Base-by-base conservation (phyloP, 2,329 filamentous ascomycete genomes). In the Aspergillus udagawae region DNA sequence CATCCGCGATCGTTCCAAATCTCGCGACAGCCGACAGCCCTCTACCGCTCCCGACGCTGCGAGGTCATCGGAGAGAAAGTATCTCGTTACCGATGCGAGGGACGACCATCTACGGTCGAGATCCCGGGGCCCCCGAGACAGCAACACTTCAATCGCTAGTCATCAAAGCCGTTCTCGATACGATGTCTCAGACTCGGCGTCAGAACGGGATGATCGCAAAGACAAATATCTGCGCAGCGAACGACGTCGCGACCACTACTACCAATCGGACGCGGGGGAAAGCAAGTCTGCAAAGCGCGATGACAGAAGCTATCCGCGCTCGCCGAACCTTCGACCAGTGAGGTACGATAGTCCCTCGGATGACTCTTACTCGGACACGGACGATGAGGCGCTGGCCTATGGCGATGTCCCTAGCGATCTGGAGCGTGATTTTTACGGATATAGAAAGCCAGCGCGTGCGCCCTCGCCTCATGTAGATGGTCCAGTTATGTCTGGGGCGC, bases 1-100 rank as follows among this genome's bases (percentile, higher is more conserved):
- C 32, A 70, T 63, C 60, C 68, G 73, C 48, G 76, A 77, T 47
- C 74, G 75, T 57, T 78, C 76, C 49, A 71, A 71, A 53, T 77
- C 76, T 64, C 76, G 76, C 68, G 75, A 77, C 59, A 67, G 58
- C 53, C 72, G 75, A 48, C 65, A 61, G 12, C 66, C 72, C 12
- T 69, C 68, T 27, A 68, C 72, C 23, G 64, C 68, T 10, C 64
- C 69, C 58, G 62, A 70, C 27, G 59, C 62, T 57, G 49, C 62
- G 53, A 56, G 64, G 56, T 28, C 29, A 21, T 53, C 49, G 52
- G 32, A 56, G 28, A 66, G 57, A 47, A 61, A 68, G 35, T 70
- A 67, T 63, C 68, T 69, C 60, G 68, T 67, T 53, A 66, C 63
- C 51, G 70, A 69, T 29, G 65, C 58, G 49, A 61, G 59, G 29